Conservation (phyloP, 768 basidiomycete species). For the Hysterangium stoloniferum region DNA sequence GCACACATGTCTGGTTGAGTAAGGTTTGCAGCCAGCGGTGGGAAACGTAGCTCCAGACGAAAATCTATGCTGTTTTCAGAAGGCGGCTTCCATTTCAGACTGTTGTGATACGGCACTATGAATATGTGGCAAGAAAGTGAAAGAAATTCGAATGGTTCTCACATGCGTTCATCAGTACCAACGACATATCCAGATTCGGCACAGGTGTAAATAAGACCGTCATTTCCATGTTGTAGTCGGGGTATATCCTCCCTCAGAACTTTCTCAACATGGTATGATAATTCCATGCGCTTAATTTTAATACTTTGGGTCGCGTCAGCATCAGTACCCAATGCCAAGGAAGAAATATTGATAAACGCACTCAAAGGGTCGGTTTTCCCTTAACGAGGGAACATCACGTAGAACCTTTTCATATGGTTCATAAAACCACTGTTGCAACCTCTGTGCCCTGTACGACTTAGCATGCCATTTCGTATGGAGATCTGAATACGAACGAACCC, state of each 20-base stretch:
- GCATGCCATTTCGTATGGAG: background rate
- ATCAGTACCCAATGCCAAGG: background rate
- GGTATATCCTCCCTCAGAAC: slow-evolving; percentile 84
- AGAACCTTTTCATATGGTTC: slow-evolving; percentile 71
- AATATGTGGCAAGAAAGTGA: slow-evolving; percentile 1
- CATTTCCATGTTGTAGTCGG: slow-evolving; percentile 80
- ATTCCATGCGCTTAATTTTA: slow-evolving; percentile 76
- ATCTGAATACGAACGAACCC: slow-evolving; percentile 43
- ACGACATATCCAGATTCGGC: slow-evolving; percentile 71
- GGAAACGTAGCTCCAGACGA: slow-evolving; percentile 91
- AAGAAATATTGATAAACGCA: slow-evolving; percentile 41
- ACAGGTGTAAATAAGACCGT: slow-evolving; percentile 95
- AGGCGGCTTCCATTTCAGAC: slow-evolving; percentile 98
- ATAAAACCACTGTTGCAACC: slow-evolving; percentile 75
- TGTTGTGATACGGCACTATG: slow-evolving; percentile 29
- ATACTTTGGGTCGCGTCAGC: slow-evolving; percentile 42
- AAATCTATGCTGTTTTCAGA: slow-evolving; percentile 98
- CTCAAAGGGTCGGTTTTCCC: slow-evolving; percentile 70
- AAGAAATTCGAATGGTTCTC: background rate
- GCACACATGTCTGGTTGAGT: slow-evolving; percentile 67
- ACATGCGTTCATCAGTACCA: slow-evolving; percentile 90
- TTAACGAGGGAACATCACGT: slow-evolving; percentile 60
- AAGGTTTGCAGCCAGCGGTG: slow-evolving; percentile 46
- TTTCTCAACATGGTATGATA: slow-evolving; percentile 81
- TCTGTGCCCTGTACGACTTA: slow-evolving; percentile 33